Evolutionary conservation across 768 basidiomycete species (phyloP).

Genomic region (Tylopilus vinaceipallidus): DNA sequence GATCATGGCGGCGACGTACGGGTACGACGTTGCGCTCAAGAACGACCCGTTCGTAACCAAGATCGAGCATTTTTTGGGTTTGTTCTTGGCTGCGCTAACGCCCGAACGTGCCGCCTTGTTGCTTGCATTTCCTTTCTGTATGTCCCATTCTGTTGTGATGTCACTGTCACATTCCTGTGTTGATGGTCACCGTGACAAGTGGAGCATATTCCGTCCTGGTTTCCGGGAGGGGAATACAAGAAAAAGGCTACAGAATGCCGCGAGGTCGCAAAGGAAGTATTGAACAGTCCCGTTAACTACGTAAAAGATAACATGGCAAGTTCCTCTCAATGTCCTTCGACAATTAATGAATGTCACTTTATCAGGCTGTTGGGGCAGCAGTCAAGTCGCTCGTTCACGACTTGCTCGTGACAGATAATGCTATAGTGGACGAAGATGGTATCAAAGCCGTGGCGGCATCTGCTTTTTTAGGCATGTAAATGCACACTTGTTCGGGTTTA

Average conservation of each 20-base stretch:
- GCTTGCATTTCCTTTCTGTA: constrained; percentile 27
- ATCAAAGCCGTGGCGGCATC: constrained; percentile 26
- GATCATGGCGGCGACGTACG: constrained; percentile 27
- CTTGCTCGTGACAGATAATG: constrained; percentile 6
- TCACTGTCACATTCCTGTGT: not conserved
- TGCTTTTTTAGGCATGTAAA: constrained; percentile 22
- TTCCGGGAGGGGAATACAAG: constrained; percentile 33
- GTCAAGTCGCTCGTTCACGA: constrained; percentile 20
- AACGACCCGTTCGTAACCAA: constrained; percentile 29
- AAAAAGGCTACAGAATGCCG: constrained; percentile 15
- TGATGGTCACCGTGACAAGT: constrained; percentile 10
- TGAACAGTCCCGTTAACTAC: constrained; percentile 19
- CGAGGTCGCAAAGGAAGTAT: constrained; percentile 22
- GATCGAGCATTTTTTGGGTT: constrained; percentile 5
- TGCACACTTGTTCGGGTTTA: not conserved
- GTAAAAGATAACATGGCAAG: constrained; percentile 25
- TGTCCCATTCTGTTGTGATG: not conserved
- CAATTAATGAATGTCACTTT: not conserved
- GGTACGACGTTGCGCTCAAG: constrained; percentile 22
- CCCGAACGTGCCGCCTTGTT: constrained; percentile 24
- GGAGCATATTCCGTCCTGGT: constrained; percentile 32
- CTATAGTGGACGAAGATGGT: constrained; percentile 2
- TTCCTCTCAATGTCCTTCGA: not conserved
- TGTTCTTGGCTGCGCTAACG: constrained; percentile 14
- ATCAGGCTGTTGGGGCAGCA: constrained; percentile 21